phyloP scores from a whole-genome alignment of 306 rosid species.

The Inga oerstediana region DNA sequence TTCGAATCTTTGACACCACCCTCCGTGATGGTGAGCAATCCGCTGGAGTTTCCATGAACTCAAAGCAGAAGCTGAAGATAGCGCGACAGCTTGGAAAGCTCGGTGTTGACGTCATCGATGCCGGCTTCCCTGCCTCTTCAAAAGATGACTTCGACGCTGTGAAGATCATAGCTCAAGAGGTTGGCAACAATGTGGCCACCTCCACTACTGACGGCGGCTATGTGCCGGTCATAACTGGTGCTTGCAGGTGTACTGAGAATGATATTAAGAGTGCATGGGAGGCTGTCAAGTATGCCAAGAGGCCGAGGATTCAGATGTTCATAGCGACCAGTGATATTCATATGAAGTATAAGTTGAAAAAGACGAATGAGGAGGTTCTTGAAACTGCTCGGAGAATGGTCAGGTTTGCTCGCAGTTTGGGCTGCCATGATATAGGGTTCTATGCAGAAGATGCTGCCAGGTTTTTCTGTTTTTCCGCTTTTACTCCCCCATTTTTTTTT shows the following conservation, averaged over 20 bases:
- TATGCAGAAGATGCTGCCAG: slow-evolving; percentile 97
- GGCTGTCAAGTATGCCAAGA: slow-evolving; percentile 77
- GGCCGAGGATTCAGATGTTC: slow-evolving; percentile 86
- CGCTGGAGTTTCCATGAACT: slow-evolving; percentile 86
- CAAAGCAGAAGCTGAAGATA: slow-evolving; percentile 83
- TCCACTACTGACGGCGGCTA: slow-evolving; percentile 64
- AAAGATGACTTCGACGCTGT: slow-evolving; percentile 84
- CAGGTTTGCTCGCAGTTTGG: slow-evolving; percentile 75
- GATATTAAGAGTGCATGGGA: slow-evolving; percentile 90
- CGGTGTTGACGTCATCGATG: slow-evolving; percentile 87
- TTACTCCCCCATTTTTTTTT: neutral
- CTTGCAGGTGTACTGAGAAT: slow-evolving; percentile 74
- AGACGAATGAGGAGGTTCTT: slow-evolving; percentile 65
- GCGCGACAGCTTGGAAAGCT: slow-evolving; percentile 84
- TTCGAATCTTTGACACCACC: slow-evolving; percentile 89
- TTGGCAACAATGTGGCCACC: slow-evolving; percentile 48
- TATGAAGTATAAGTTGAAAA: slow-evolving; percentile 77
- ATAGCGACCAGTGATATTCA: slow-evolving; percentile 91
- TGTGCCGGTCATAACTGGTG: slow-evolving; percentile 83
- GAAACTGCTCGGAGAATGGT: slow-evolving; percentile 77
- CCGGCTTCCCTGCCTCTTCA: slow-evolving; percentile 88
- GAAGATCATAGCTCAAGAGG: slow-evolving; percentile 61
- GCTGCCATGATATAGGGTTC: slow-evolving; percentile 82
- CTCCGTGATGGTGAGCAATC: slow-evolving; percentile 99
- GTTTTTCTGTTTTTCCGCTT: slow-evolving; percentile 34